phyloP scores from a whole-genome alignment of 2,329 filamentous ascomycete species.

The Cladosporium sp. region DNA sequence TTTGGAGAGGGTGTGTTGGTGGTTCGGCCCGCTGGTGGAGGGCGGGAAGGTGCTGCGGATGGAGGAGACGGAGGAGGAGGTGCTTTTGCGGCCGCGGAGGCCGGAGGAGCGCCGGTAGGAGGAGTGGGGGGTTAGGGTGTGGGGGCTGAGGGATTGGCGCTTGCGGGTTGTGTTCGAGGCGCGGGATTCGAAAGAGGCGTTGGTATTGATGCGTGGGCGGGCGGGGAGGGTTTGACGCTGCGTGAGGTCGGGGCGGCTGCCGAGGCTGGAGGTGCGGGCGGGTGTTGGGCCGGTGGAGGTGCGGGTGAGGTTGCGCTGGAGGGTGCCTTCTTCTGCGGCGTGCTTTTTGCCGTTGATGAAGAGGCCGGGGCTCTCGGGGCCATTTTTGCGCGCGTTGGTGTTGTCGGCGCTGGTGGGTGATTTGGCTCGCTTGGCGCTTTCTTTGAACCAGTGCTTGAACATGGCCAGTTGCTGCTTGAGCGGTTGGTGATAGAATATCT shows the following conservation, averaged over 20 bases:
- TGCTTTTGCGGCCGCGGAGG: conserved; percentile 86
- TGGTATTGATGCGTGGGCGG: conserved; percentile 40
- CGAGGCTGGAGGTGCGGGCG: conserved; percentile 27
- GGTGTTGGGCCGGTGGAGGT: conserved; percentile 31
- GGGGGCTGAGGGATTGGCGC: conserved; percentile 60
- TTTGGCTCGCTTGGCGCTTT: conserved; percentile 55
- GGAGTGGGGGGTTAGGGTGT: conserved; percentile 80
- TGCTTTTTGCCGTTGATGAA: conserved; percentile 12
- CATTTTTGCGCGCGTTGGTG: conserved; percentile 16
- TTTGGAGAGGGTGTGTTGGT: conserved; percentile 77
- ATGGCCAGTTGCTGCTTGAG: conserved; percentile 61
- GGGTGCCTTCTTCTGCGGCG: conserved; percentile 10
- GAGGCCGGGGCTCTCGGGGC: conserved; percentile 12
- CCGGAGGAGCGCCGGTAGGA: conserved; percentile 81
- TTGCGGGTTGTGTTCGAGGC: conserved; percentile 23
- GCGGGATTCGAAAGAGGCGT: conserved; percentile 29
- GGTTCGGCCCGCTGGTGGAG: conserved; percentile 48
- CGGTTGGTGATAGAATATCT: conserved; percentile 54
- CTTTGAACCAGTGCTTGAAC: conserved; percentile 67
- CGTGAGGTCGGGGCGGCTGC: conserved; percentile 34
- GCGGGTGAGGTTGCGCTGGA: conserved; percentile 29
- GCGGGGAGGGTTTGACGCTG: conserved; percentile 34
- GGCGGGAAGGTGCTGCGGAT: conserved; percentile 79
- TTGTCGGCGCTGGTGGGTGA: conserved; percentile 40
- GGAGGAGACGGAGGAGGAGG: conserved; percentile 88